Evolutionary conservation across 169 alveolate genomes (phyloP).

Genomic region (Eimeria tenella): DNA sequence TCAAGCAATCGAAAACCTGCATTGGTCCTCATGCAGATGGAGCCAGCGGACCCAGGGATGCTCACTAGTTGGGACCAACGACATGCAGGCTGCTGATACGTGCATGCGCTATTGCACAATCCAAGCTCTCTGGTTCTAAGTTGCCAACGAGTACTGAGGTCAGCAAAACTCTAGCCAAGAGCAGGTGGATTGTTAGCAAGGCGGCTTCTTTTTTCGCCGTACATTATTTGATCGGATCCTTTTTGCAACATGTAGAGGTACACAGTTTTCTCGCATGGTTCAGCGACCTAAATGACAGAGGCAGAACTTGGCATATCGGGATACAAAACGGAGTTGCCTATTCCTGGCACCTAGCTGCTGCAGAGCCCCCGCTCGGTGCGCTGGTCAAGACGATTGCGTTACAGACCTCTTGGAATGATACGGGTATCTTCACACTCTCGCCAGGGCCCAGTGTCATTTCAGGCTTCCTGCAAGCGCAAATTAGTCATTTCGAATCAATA

Average conservation of each 20-base stretch:
- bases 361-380: not conserved
- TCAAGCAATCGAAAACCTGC: not conserved
- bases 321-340: not conserved
- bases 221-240: conserved; percentile 42
- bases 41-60: too few species aligned
- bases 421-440: conserved; percentile 66
- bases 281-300: conserved; percentile 38
- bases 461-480: conserved; percentile 22
- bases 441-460: conserved; percentile 70
- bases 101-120: not conserved
- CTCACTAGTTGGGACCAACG: not conserved
- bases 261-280: conserved; percentile 42
- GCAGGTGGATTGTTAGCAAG: not conserved
- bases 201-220: not conserved
- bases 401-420: conserved; percentile 66
- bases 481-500: not conserved
- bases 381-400: not conserved
- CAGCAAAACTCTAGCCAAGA: not conserved
- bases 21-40: too few species aligned
- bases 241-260: conserved; percentile 59
- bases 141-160: not conserved
- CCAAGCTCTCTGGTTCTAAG: not conserved
- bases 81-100: not conserved
- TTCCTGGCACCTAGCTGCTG: not conserved
- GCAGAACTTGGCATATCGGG: not conserved